Evolutionary conservation across 176 grass and related monocot genomes (phyloP).

Genomic region (Rhynchospora tenuis): DNA sequence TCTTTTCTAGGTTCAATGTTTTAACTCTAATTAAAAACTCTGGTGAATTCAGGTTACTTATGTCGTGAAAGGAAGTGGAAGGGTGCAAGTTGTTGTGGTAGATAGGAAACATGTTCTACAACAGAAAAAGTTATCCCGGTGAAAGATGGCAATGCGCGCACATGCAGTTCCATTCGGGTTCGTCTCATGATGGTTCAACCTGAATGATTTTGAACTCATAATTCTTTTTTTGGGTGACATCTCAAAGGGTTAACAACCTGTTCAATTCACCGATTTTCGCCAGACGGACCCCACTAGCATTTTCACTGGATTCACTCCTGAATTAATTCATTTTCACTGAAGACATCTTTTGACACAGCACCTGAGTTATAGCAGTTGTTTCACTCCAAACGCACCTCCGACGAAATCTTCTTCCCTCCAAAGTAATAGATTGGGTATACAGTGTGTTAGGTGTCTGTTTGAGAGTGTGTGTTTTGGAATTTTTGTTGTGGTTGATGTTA

Average conservation of each 20-base stretch:
- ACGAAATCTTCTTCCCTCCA: constrained; percentile 78
- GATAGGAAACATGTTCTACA: constrained; percentile 65
- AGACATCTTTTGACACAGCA: constrained; percentile 51
- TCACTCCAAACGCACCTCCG: constrained; percentile 70
- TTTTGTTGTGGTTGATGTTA: background rate
- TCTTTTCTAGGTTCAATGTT: no score
- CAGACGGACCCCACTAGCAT: no score
- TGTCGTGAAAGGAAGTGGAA: constrained; percentile 51
- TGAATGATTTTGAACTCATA: no score
- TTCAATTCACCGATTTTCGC: no score
- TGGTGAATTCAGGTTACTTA: constrained; percentile 48
- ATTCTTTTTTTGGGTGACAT: no score
- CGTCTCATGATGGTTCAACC: no score
- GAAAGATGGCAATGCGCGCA: no score
- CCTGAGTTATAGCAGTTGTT: constrained; percentile 75
- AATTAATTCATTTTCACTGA: no score
- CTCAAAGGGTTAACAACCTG: no score
- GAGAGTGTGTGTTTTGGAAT: background rate
- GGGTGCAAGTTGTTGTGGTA: constrained; percentile 62
- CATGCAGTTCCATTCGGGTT: no score
- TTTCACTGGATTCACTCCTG: no score
- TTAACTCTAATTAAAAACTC: background rate
- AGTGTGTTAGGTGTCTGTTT: background rate
- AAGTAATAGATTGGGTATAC: constrained; percentile 20
- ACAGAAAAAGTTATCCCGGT: no score